Base-by-base conservation (phyloP, 1,139 yeast species). In the Debaryomycetaceae sp. region DNA sequence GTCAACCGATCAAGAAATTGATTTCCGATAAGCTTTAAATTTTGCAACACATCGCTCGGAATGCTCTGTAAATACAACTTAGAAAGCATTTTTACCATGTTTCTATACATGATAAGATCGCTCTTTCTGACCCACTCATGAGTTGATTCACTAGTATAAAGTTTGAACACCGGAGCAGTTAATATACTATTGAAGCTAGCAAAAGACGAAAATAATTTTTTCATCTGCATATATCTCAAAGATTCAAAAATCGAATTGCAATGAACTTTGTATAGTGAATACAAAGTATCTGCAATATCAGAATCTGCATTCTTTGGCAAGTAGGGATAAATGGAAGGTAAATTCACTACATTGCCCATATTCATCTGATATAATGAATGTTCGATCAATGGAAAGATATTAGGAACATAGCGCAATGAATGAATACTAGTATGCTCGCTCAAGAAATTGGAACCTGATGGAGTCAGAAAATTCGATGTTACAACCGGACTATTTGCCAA, bases 201-300 rank as follows among this genome's bases (percentile, higher is more conserved):
- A 39, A 85, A 63, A 24, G 77, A 65, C 14, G 75, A 65, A 42
- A 82, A 74, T 31, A 88, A 63, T 51, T 77, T 78, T 44, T 78
- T 79, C 41, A 83, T 61, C 46, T 83, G 86, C 80, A 87, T 76
- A 55, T 70, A 82, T 48, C 94, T 69, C 46, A 87, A 63, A 34
- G 80, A 70, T 48, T 84, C 88, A 46, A 85, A 78, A 34, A 85
- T 61, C 5, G 80, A 59, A 32, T 75, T 74, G 50, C 87, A 81
- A 51, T 83, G 86, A 5, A 81, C 72, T 46, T 74, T 75, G 61
- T 86, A 86, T 26, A 80, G 59, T 5, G 81, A 79, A 43, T 68
- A 73, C 36, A 85, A 65, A 0, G 87, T 80, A 31, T 77, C 81
- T 3, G 83, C 83, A 33, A 78, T 71, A 51, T 83, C 89, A 17